Evolutionary conservation across 495 filamentous ascomycete genomes (phyloP).

Genomic region (Monascus purpureus): DNA sequence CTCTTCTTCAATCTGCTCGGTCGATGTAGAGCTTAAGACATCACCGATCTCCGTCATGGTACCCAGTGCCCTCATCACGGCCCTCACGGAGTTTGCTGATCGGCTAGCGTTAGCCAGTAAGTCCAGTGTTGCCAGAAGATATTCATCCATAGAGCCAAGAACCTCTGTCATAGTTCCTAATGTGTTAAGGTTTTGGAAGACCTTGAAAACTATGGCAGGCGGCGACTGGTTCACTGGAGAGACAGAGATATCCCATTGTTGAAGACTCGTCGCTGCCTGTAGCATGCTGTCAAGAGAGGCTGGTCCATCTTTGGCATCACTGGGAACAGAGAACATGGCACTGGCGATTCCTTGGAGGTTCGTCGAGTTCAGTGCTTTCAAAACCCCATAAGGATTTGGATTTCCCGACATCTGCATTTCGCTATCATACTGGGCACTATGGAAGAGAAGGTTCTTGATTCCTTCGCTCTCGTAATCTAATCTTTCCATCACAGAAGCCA

Average conservation of each 20-base stretch:
- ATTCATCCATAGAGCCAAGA: slow-evolving; percentile 40
- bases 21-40: slow-evolving; percentile 43
- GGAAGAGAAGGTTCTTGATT: slow-evolving; percentile 75
- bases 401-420: slow-evolving; percentile 48
- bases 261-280: slow-evolving; percentile 69
- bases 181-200: slow-evolving; percentile 66
- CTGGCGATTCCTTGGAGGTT: slow-evolving; percentile 35
- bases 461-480: slow-evolving; percentile 89
- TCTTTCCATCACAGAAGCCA: slow-evolving; percentile 61
- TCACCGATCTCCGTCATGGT: slow-evolving; percentile 73
- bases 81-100: slow-evolving; percentile 45
- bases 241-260: slow-evolving; percentile 83
- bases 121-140: slow-evolving; percentile 49
- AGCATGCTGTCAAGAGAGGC: slow-evolving; percentile 54
- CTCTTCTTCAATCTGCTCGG: slow-evolving; percentile 44
- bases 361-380: slow-evolving; percentile 30
- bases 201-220: slow-evolving; percentile 58
- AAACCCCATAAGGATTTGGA: slow-evolving; percentile 25
- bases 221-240: slow-evolving; percentile 46
- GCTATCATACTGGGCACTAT: slow-evolving; percentile 83
- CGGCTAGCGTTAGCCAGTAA: slow-evolving; percentile 39
- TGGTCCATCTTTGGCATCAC: slow-evolving; percentile 14
- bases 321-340: slow-evolving; percentile 23
- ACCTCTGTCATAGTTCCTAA: slow-evolving; percentile 40
- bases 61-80: slow-evolving; percentile 56